These are phyloP conservation scores for Stephania yunnanensis DNA, from an alignment of 164 flowering plant genomes.

Conservation along the genomic window DNA sequence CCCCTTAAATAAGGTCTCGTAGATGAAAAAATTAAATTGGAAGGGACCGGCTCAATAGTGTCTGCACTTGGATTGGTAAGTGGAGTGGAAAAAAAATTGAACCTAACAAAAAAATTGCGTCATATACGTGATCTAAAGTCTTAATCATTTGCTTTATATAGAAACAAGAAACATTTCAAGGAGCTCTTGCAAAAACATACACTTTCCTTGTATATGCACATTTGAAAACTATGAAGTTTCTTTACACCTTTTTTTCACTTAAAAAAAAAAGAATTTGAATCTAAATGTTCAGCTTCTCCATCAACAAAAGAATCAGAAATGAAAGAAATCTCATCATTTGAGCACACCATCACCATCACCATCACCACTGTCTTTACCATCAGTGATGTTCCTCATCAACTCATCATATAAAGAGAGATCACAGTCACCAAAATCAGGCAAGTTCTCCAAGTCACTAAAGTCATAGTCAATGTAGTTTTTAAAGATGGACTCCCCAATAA, in stretches of 20 bases:
- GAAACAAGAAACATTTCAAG: background rate
- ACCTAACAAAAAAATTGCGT: no score
- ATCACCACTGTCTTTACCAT: background rate
- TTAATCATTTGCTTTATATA: no score
- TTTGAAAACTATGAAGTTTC: background rate
- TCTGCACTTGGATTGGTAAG: no score
- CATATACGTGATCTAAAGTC: no score
- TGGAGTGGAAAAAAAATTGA: no score
- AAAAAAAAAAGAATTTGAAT: background rate
- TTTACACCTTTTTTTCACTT: background rate
- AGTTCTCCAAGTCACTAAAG: background rate
- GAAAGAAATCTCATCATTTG: background rate
- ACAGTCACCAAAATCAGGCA: background rate
- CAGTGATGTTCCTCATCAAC: background rate
- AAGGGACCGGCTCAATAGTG: no score
- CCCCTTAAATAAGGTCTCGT: no score
- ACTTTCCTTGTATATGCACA: background rate
- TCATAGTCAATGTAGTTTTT: background rate
- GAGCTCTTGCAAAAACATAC: background rate
- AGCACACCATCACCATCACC: background rate
- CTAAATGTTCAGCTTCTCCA: background rate
- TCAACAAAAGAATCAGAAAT: conserved; percentile 1
- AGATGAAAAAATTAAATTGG: no score
- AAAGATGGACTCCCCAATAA: background rate
- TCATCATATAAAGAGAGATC: conserved; percentile 1